A percentile compares a stretch with the other conserved stretches of the same genome.
Evolutionary conservation across 148 eudicot genomes (phyloP).

Genomic region (Rheum nobile): DNA sequence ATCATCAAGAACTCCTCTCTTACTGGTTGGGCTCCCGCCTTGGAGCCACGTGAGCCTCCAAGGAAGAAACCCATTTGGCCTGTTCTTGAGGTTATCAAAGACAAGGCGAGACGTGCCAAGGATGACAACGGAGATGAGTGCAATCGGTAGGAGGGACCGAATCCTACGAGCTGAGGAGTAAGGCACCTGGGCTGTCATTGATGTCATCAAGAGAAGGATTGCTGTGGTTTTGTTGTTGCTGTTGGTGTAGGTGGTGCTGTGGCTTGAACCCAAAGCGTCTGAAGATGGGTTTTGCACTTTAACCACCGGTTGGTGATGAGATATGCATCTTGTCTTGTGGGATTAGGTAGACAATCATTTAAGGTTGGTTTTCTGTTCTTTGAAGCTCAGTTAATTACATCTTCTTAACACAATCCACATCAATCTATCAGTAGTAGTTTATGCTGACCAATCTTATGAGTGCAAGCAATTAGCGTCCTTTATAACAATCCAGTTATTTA

Average conservation of each 20-base stretch:
- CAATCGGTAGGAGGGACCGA: constrained; percentile 46
- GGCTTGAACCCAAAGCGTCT: constrained; percentile 35
- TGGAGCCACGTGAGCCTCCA: constrained; percentile 15
- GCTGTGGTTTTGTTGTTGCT: constrained; percentile 6
- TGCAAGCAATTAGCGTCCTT: too few relatives aligned
- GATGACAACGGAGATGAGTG: constrained; percentile 46
- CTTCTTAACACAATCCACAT: neutral
- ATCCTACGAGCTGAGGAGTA: constrained; percentile 25
- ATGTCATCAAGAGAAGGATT: neutral
- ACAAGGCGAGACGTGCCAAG: constrained; percentile 47
- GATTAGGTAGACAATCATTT: constrained; percentile 1
- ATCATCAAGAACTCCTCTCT: constrained; percentile 1
- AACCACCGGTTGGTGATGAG: constrained; percentile 58
- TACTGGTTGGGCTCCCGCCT: neutral
- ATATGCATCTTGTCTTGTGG: neutral
- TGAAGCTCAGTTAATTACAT: neutral
- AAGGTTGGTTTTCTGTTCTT: neutral
- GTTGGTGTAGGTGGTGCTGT: neutral
- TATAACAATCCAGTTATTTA: too few relatives aligned
- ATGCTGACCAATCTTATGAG: too few relatives aligned
- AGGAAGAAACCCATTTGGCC: constrained; percentile 4
- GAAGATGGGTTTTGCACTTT: constrained; percentile 14
- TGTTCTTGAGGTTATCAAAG: constrained; percentile 47
- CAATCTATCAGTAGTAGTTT: too few relatives aligned
- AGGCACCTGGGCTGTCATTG: constrained; percentile 38